A percentile compares a stretch with the other conserved stretches of the same genome.
These are phyloP conservation scores for Sphagnum contortum DNA, from an alignment of 225 moss, liverwort and hornwort genomes.

Conservation along the genomic window DNA sequence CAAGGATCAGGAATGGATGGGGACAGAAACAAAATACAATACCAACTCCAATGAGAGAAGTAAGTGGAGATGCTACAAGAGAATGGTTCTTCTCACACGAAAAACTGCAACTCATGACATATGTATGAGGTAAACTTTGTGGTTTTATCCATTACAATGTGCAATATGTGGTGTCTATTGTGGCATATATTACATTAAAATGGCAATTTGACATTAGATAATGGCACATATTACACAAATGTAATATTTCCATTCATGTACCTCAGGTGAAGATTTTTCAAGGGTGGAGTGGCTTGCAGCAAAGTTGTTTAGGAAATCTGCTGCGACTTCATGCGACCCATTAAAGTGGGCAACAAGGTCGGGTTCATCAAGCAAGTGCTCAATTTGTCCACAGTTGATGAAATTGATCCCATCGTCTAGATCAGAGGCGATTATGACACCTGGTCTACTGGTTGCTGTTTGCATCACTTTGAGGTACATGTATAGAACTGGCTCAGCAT, in stretches of 20 bases:
- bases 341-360: conserved; percentile 54
- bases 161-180: no score
- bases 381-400: conserved; percentile 76
- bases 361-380: conserved; percentile 67
- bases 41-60: no score
- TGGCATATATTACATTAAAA: no score
- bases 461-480: conserved; percentile 77
- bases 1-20: no score
- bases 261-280: conserved; percentile 78
- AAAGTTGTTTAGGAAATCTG: conserved; percentile 76
- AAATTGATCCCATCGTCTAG: conserved; percentile 86
- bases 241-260: conserved; percentile 6
- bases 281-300: conserved; percentile 56
- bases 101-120: neutral
- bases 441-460: conserved; percentile 53
- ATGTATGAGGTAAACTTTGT: no score
- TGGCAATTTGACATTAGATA: no score
- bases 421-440: conserved; percentile 74
- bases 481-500: conserved; percentile 81
- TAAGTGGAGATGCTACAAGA: no score
- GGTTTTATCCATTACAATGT: no score
- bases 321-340: conserved; percentile 46
- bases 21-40: no score
- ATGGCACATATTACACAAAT: neutral
- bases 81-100: conserved; percentile 3